Evolutionary conservation across 1,284 basidiomycete species (phyloP), one percentile per base, ranked within the genome.

Genomic region (Abortiporus biennis): DNA sequence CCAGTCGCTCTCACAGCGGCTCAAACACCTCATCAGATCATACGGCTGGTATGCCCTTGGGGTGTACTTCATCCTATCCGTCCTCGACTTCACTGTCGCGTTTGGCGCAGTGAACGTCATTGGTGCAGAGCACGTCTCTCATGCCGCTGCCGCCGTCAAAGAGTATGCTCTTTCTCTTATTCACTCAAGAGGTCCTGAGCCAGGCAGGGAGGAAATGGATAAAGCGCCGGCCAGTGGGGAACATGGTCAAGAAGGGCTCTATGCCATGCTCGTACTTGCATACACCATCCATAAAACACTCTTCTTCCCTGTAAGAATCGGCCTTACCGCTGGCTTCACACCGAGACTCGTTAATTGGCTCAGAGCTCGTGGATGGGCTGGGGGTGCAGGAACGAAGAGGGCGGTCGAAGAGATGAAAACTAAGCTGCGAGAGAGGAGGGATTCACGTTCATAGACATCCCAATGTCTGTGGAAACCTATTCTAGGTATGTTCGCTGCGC

Each of bases 201-300:
- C 80, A 1, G 85, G 81, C 5, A 62, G 67, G 40, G 80, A 85
- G 44, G 77, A 79, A 54, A 64, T 76, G 44, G 77, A 71, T 27
- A 52, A 50, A 31, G 53, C 60, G 3, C 50, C 54, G 5, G 47
- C 49, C 12, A 49, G 53, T 36, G 50, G 48, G 23, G 29, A 19
- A 36, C 40, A 47, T 11, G 73, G 76, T 2, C 71, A 77, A 2
- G 85, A 88, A 55, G 77, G 86, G 21, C 65, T 97, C 6, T 94
- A 91, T 64, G 92, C 94, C 25, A 96, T 97, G 77, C 66, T 92
- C 31, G 79, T 92, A 0, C 69, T 99, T 46, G 95, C 96, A 5
- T 99, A 94, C 62, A 88, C 89, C 6, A 82, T 99, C 42, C 95
- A 99, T 75, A 99, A 99, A 68, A 96, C 92, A 0, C 60, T 92